Base-by-base conservation (phyloP, 225 moss, liverwort and hornwort species). In the Lunularia cruciata region DNA sequence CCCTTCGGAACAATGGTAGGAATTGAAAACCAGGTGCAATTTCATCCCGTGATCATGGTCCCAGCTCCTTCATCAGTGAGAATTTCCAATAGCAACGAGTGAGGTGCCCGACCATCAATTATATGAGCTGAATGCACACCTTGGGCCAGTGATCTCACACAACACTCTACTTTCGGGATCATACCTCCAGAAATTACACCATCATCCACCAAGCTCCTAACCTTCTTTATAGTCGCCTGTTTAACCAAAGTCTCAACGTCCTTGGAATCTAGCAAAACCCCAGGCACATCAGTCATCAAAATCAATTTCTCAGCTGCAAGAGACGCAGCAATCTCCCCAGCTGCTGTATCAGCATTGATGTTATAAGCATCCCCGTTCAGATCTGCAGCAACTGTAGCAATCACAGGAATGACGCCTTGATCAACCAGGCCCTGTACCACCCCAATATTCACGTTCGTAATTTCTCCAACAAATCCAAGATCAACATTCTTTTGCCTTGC, bases 261-360 rank as follows among this genome's bases (percentile, higher is more conserved):
- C 75, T 85, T 87, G 49, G 85, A 73, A 37, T 98, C 90, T 20
- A 86, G 67, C 90, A 98, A 89, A 70, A 93, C 60, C 7, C 93
- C 96, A 15, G 93, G 89, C 37, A 93, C 93, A 58, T 98, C 93
- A 3, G 96, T 98, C 92, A 93, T 98, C 49, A 93, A 90, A 39
- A 93, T 93, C 42, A 92, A 73, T 72, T 98, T 98, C 73, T 98
- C 93, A 1, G 93, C 96, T 10, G 93, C 93, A 2, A 93, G 43
- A 0, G 90, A 93, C 1, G 90, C 93, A 0, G 93, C 92, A 28
- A 98, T 98, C 70, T 98, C 93, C 11, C 96, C 93, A 0, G 93
- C 96, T 4, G 85, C 93, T 13, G 78, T 93, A 61, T 98, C 91
- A 3, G 93, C 96, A 68, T 93, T 98, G 52, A 93, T 85, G 62